A percentile compares a stretch with the other conserved stretches of the same genome.
phyloP scores from a whole-genome alignment of 2,329 filamentous ascomycete genomes.

The Colletotrichum brevisporum region DNA sequence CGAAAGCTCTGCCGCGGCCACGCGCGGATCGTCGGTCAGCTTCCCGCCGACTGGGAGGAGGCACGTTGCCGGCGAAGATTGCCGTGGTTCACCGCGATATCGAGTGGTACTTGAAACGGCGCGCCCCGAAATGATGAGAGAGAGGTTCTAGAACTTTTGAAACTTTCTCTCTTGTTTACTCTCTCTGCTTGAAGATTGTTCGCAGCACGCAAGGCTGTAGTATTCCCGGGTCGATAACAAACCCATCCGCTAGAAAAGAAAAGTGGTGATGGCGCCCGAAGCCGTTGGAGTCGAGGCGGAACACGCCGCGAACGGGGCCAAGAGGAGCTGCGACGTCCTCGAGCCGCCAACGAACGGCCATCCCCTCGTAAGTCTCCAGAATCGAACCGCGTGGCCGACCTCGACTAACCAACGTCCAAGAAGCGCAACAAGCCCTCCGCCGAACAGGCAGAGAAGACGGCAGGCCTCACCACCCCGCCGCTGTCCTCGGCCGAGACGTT shows the following conservation, averaged over 20 bases:
- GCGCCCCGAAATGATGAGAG: background rate
- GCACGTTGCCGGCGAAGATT: background rate
- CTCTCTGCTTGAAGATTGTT: background rate
- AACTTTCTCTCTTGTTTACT: background rate
- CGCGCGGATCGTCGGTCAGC: background rate
- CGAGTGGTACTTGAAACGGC: constrained; percentile 14
- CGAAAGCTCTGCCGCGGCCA: constrained; percentile 4
- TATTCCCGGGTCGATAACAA: no score
- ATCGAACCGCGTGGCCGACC: background rate
- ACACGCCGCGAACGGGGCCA: background rate
- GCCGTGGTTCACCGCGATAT: background rate
- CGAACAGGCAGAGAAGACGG: background rate
- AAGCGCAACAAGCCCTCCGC: constrained; percentile 13
- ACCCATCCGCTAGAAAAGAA: no score
- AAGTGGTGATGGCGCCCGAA: constrained; percentile 4
- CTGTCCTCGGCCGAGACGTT: constrained; percentile 1
- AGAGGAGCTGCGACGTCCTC: background rate
- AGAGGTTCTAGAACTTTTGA: background rate
- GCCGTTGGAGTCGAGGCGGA: background rate
- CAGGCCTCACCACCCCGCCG: constrained; percentile 13
- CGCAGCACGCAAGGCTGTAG: no score
- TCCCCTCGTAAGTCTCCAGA: background rate
- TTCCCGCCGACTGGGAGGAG: background rate
- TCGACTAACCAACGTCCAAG: background rate
- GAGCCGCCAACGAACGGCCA: background rate